Conservation (phyloP, 192 early-diverging fungal species). For the Coemansia sp. region DNA sequence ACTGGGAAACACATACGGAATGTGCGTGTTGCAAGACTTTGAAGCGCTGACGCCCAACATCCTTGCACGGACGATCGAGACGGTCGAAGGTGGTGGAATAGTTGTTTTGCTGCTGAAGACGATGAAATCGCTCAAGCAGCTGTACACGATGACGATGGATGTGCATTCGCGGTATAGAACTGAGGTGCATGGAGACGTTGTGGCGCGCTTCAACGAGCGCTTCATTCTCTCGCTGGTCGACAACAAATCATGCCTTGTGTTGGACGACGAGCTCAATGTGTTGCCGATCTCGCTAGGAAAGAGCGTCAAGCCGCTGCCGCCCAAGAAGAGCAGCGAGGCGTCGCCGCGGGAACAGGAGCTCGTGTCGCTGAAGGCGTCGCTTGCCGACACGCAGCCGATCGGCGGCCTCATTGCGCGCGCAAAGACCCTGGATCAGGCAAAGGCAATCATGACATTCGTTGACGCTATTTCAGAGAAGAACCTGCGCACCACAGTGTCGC, state of each 20-base stretch:
- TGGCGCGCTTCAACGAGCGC: constrained; percentile 96
- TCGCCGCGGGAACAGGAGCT: constrained; percentile 63
- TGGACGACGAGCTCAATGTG: constrained; percentile 98
- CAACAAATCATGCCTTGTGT: constrained; percentile 86
- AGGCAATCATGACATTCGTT: constrained; percentile 94
- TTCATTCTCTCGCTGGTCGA: constrained; percentile 92
- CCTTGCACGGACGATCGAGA: constrained; percentile 95
- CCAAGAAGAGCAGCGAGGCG: constrained; percentile 23
- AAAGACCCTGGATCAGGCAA: constrained; percentile 93
- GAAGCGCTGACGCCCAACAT: constrained; percentile 98
- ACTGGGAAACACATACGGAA: constrained; percentile 96
- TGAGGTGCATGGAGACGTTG: constrained; percentile 89
- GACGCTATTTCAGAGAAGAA: constrained; percentile 95
- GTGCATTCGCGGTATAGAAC: constrained; percentile 95
- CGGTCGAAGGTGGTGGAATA: constrained; percentile 96
- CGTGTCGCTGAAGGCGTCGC: constrained; percentile 76
- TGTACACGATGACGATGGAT: constrained; percentile 99
- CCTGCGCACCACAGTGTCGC: constrained; percentile 83
- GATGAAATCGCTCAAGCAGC: constrained; percentile 94
- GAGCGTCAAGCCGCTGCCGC: constrained; percentile 84
- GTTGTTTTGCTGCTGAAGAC: constrained; percentile 91
- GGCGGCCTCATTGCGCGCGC: constrained; percentile 78
- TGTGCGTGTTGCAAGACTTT: constrained; percentile 98
- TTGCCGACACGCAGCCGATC: constrained; percentile 89
- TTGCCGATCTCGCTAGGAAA: constrained; percentile 91